Base-by-base conservation (phyloP, 1,284 basidiomycete genomes). In the Xerocomus subilludens region DNA sequence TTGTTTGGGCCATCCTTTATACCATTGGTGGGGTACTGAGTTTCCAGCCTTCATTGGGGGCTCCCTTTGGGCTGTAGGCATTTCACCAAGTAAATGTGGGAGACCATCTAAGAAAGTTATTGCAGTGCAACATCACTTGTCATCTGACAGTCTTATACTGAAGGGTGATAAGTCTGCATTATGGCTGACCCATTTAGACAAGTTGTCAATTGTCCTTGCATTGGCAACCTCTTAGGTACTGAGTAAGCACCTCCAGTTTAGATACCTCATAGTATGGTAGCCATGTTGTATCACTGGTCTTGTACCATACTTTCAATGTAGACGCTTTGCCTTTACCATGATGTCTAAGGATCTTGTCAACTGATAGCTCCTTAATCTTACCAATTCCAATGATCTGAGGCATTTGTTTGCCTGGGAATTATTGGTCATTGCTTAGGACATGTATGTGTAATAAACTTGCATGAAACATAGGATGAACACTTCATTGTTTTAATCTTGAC, bases 391-490 rank as follows among this genome's bases (percentile, higher is more conserved):
- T n/a, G 27, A 51, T 21, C 21, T 51, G 49, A 21, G 49, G 49
- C 20, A 51, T 51, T 51, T 51, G 49, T 51, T n/a, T 10, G 20
- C 82, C 82, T 4, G 82, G 83, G 64, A 84, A 84, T 14, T 76
- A 35, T 0, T 75, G 38, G 49, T 84, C 80, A 51, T 84, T 79
- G 64, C 83, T 85, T 1, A 83, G 83, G 1, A 79, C 16, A 66
- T 85, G 84, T 2, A 82, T 71, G 6, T 78, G 36, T 1, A 85
- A 74, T 6, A 85, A 65, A 0, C 78, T 82, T 0, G 83, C 73
- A 70, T 86, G 85, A 66, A 85, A 86, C 1, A 79, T 74, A 27
- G 79, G 72, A 59, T 86, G 81, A 3, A 86, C 66, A 1, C 84
- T 82, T 25, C 79, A 66, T 38, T 79, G 76, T 32, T 78, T 79